Evolutionary conservation across 179 eudicot genomes (phyloP).

Genomic region (Amaranthus tricolor): DNA sequence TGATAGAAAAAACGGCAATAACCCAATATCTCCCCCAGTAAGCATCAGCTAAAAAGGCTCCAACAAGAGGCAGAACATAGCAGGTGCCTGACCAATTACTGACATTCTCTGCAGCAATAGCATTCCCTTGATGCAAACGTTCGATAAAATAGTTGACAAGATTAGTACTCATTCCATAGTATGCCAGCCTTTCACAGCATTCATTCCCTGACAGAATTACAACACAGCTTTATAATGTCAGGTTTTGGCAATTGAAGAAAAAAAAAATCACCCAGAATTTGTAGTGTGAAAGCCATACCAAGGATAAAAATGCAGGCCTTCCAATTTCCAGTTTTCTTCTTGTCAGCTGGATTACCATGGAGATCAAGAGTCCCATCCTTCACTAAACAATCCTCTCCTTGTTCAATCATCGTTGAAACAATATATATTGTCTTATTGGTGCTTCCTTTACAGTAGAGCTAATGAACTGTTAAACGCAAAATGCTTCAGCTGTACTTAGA

Average conservation of each 20-base stretch:
- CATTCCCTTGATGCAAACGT: constrained; percentile 43
- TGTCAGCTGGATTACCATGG: constrained; percentile 40
- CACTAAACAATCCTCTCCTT: constrained; percentile 28
- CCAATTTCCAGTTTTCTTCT: constrained; percentile 44
- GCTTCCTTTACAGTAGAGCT: too few species aligned
- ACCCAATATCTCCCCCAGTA: constrained; percentile 68
- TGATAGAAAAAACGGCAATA: constrained; percentile 55
- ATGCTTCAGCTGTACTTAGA: background rate
- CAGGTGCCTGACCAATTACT: constrained; percentile 75
- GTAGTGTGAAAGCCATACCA: constrained; percentile 25
- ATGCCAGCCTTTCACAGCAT: constrained; percentile 70
- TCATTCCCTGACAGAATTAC: constrained; percentile 43
- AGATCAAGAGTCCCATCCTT: constrained; percentile 42
- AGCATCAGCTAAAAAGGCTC: constrained; percentile 72
- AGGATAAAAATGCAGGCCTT: constrained; percentile 45
- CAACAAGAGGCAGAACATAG: constrained; percentile 55
- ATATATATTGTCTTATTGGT: background rate
- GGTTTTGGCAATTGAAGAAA: background rate
- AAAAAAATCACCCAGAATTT: background rate
- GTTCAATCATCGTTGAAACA: constrained; percentile 22
- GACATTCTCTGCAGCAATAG: constrained; percentile 48
- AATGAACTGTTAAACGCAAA: background rate
- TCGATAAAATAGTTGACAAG: constrained; percentile 50
- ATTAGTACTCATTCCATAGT: constrained; percentile 64
- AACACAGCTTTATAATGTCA: background rate